Conservation (phyloP, 2,329 filamentous ascomycete species). For the Ceratocystis lukuohia region DNA sequence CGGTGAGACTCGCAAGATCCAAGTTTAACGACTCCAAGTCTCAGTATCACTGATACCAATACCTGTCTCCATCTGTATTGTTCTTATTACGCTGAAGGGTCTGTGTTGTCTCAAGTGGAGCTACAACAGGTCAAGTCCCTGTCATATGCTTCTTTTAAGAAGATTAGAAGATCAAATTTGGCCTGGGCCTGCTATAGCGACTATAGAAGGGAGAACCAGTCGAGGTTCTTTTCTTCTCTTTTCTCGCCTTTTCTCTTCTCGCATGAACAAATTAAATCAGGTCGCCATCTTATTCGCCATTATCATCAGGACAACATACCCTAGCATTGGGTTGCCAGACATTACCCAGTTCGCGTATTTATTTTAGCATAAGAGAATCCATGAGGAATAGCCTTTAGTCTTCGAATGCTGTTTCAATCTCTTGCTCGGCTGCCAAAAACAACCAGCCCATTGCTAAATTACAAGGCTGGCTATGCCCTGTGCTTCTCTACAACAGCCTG, state of each 20-base stretch:
- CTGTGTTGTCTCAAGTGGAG: slow-evolving; percentile 9
- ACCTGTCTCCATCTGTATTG: neutral
- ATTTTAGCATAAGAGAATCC: neutral
- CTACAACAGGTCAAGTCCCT: neutral
- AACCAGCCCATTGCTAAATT: neutral
- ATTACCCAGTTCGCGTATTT: neutral
- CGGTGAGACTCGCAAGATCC: neutral
- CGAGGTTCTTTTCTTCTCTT: neutral
- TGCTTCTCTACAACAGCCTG: neutral
- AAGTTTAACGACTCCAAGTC: neutral
- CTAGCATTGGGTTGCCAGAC: too few relatives aligned
- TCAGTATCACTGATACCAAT: neutral
- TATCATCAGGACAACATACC: neutral
- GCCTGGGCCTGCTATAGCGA: neutral
- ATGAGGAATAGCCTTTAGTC: too few relatives aligned
- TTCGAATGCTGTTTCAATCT: neutral
- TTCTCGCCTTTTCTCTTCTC: slow-evolving; percentile 1
- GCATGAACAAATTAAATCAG: neutral
- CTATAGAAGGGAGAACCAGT: neutral
- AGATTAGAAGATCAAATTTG: neutral
- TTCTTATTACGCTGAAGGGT: neutral
- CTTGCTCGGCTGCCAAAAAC: slow-evolving; percentile 3
- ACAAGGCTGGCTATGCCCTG: neutral
- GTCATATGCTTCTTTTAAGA: slow-evolving; percentile 3
- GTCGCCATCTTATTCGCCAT: neutral